Base-by-base conservation (phyloP, 2,329 filamentous ascomycete genomes). In the Aquanectria penicillioides region DNA sequence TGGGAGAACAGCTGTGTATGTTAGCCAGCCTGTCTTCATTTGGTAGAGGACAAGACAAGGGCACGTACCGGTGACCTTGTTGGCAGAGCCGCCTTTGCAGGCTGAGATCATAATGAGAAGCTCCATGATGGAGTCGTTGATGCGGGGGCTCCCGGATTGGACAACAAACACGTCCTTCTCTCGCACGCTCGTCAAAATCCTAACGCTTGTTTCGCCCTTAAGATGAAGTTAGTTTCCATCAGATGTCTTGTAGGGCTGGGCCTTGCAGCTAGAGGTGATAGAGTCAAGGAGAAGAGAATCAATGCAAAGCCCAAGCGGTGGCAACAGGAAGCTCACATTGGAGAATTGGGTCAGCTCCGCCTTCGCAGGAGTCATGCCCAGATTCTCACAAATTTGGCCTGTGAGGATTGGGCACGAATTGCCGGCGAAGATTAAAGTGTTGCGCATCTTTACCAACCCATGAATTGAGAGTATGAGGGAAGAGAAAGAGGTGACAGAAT, bases 61-160 rank as follows among this genome's bases (percentile, higher is more conserved):
- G n/a, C n/a, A 77, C 85, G 69, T 83, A 97, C 94, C 94, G 69
- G 94, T 98, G 74, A 98, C 91, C 72, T 95, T 97, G 81, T 94
- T 97, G 63, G 95, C 92, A 52, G 95, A 98, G 66, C 94, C 95
- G 73, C 95, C 94, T 79, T 97, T 98, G 85, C 95, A 99, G 68
- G 95, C 95, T 66, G 92, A 95, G 71, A 98, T 97, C 92, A 99
- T 97, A 78, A 99, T 98, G 74, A 99, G 86, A 74, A 99, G 86
- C 83, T 99, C 95, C 93, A 99, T 97, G 74, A 99, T 93, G 72
- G 93, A 96, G 80, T 99, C 95, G 77, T 99, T 99, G 84, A 97
- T 97, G 80, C 91, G 93, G 74, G 88, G 85, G 79, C 95, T 97
- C 65, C 95, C 95, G 63, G 94, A 98, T 82, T 99, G 95, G 61